Conservation (phyloP, 2,329 filamentous ascomycete genomes). For the Ophiosphaerella korrae region DNA sequence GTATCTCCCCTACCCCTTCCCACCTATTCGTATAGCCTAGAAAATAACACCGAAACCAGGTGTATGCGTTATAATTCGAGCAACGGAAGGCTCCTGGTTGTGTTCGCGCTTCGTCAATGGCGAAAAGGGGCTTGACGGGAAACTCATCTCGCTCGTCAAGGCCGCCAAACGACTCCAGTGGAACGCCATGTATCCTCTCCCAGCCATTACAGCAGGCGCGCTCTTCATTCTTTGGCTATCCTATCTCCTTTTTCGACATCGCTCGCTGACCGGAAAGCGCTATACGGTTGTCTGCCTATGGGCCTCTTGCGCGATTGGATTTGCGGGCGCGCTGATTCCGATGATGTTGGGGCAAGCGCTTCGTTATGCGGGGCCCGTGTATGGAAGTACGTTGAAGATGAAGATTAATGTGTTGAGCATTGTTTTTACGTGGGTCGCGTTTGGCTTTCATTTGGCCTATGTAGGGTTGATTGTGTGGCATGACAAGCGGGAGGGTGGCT, state of each 20-base stretch:
- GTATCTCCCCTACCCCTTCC: not conserved
- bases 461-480: not conserved
- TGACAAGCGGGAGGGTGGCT: not conserved
- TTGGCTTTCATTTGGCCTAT: not conserved
- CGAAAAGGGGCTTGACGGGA: not conserved
- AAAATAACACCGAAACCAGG: not conserved
- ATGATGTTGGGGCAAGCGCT: slow-evolving; percentile 1
- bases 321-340: not conserved
- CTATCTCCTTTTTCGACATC: not conserved
- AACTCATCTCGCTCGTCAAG: not conserved
- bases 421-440: slow-evolving; percentile 1
- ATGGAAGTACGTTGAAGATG: not conserved
- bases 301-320: not conserved
- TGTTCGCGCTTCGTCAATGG: not conserved
- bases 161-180: not conserved
- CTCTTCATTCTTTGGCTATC: not conserved
- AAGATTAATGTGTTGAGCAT: not conserved
- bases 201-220: not conserved
- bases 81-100: not conserved
- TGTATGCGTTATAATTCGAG: not conserved
- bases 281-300: not conserved
- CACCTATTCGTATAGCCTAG: too few relatives aligned
- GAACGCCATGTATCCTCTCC: not conserved
- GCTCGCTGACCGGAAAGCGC: not conserved
- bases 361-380: not conserved